Evolutionary conservation across 2,329 filamentous ascomycete species (phyloP), one percentile per base, ranked within the genome.

Genomic region (Trichoderma koningiopsis): DNA sequence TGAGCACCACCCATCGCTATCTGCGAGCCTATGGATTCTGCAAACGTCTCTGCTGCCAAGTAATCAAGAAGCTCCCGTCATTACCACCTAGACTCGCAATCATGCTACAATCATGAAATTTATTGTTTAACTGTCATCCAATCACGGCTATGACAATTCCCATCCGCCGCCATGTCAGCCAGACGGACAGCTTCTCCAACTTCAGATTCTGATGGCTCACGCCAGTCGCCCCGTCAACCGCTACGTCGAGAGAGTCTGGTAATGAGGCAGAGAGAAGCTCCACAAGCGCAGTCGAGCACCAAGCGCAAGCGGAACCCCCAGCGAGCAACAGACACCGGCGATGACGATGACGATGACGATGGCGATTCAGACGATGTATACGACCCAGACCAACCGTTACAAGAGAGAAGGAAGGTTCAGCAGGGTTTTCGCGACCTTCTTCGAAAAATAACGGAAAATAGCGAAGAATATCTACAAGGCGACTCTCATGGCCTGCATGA

Each of bases 321-420:
- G 27, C 56, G n/a, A 43, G 19, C 73, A 59, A n/a, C 57, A 22
- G 43, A 22, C 43, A 4, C 11, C 11, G 47, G 10, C 47, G 11
- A 49, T 8, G 61, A 73, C 35, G 55, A 72, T 27, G 27, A 71
- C 29, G 52, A 72, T 16, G 29, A 71, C 29, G 52, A 72, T 16
- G 29, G 49, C 37, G 66, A 70, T 43, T 16, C 22, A 11, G 69
- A 70, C 22, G 83, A 87, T 24, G 82, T 84, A 5, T 97, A 94
- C 79, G 92, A 97, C 76, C 94, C 94, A 0, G 90, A 96, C 71
- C 95, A 97, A 77, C 85, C 93, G 68, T 83, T 91, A 14, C 87
- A 91, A 55, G 87, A 94, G 79, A 88, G 93, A 52, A 87, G 94
- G 29, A 81, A 84, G 65, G 82, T 97, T 40, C 91, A 94, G 70